Conservation (phyloP, 345 rosid species). For the Psidium friedrichsthalianum region DNA sequence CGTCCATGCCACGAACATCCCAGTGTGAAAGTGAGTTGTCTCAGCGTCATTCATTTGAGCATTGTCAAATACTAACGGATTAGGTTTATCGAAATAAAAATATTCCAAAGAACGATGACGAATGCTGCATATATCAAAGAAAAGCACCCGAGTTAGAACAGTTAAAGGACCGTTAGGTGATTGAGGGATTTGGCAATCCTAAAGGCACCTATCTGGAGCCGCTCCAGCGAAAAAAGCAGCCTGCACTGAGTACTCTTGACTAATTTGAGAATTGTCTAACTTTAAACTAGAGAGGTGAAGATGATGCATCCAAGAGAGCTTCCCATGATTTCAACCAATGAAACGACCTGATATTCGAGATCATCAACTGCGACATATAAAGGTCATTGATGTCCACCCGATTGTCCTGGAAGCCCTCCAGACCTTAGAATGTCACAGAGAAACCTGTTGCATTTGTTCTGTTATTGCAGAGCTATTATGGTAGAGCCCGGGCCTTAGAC, state of each 20-base stretch:
- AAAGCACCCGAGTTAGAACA: not conserved
- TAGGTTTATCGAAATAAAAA: conserved; percentile 68
- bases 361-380: conserved; percentile 75
- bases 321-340: not conserved
- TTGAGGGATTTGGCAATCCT: not conserved
- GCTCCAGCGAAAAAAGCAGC: conserved; percentile 73
- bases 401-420: conserved; percentile 76
- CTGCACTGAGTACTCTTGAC: conserved; percentile 24
- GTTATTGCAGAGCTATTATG: not conserved
- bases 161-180: not conserved
- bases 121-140: conserved; percentile 29
- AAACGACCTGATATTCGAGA: conserved; percentile 68
- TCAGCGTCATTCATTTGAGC: conserved; percentile 39
- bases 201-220: conserved; percentile 89
- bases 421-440: conserved; percentile 76
- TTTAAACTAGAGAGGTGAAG: not conserved
- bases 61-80: conserved; percentile 55
- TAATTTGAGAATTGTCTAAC: not conserved
- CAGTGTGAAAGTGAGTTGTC: conserved; percentile 21
- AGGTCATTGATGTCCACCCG: conserved; percentile 47
- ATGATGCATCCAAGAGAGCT: not conserved
- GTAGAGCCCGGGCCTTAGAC: not conserved
- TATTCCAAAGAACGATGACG: conserved; percentile 43
- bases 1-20: not conserved
- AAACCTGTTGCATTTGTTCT: conserved; percentile 32